Evolutionary conservation across 2,329 filamentous ascomycete species (phyloP).

Genomic region (Aureobasidium namibiae): DNA sequence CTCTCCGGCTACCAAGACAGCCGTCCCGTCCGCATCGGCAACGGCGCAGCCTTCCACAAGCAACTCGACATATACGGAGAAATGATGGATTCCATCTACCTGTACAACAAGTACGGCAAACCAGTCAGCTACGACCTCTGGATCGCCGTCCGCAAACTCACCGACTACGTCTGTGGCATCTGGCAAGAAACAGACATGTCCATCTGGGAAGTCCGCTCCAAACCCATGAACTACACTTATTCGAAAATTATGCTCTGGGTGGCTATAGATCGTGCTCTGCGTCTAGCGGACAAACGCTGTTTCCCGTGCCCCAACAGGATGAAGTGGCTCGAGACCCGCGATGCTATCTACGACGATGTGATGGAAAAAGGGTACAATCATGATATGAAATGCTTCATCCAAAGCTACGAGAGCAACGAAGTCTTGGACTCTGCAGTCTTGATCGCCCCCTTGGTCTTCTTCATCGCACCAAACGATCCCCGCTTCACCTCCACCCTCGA

Average conservation of each 20-base stretch:
- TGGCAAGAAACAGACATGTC: constrained; percentile 64
- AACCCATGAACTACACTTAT: constrained; percentile 70
- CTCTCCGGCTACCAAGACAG: constrained; percentile 66
- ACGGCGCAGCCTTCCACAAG: constrained; percentile 66
- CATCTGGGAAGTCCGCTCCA: constrained; percentile 72
- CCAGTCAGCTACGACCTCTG: constrained; percentile 68
- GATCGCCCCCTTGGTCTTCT: constrained; percentile 72
- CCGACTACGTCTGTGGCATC: constrained; percentile 62
- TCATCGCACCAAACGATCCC: constrained; percentile 69
- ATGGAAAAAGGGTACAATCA: constrained; percentile 73
- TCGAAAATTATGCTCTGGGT: constrained; percentile 82
- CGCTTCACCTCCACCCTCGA: constrained; percentile 66
- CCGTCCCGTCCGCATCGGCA: constrained; percentile 66
- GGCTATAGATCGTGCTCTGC: constrained; percentile 50
- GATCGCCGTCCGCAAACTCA: constrained; percentile 60
- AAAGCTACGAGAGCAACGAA: constrained; percentile 65
- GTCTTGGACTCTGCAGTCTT: constrained; percentile 66
- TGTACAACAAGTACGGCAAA: constrained; percentile 44
- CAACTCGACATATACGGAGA: constrained; percentile 70
- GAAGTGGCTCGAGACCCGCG: constrained; percentile 58
- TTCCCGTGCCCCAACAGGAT: constrained; percentile 54
- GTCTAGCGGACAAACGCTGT: constrained; percentile 48
- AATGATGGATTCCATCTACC: constrained; percentile 56
- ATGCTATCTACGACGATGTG: constrained; percentile 63
- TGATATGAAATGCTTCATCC: constrained; percentile 61